These are phyloP conservation scores for Beauveria rudraprayagi DNA, from an alignment of 2,329 filamentous ascomycete genomes.

Conservation along the genomic window DNA sequence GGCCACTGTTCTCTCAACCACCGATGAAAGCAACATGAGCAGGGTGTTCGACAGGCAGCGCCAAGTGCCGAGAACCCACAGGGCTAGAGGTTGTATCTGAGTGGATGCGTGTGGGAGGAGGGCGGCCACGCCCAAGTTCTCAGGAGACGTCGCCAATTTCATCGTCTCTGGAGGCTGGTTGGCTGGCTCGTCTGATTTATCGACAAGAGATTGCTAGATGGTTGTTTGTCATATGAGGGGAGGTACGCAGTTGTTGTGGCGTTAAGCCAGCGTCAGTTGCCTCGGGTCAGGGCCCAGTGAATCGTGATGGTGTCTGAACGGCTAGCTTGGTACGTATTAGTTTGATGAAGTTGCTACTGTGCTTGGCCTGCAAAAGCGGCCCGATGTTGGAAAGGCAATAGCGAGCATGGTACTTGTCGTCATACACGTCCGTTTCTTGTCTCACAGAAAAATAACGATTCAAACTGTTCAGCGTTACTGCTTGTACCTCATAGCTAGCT, in stretches of 20 bases:
- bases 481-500: no score
- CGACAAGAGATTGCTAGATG: background rate
- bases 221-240: no score
- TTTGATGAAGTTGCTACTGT: background rate
- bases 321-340: background rate
- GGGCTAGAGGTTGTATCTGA: background rate
- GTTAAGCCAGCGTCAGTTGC: background rate
- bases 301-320: background rate
- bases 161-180: background rate
- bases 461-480: no score
- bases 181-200: constrained; percentile 1
- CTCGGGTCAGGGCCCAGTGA: background rate
- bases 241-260: background rate
- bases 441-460: background rate
- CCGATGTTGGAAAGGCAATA: background rate
- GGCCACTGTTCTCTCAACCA: background rate
- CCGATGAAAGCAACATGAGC: background rate
- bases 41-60: background rate
- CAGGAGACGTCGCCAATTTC: background rate
- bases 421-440: background rate
- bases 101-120: background rate
- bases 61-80: background rate
- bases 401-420: background rate
- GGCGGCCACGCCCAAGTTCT: background rate
- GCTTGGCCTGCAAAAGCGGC: background rate